A percentile compares a stretch with the other conserved stretches of the same genome.
These are phyloP conservation scores for Gossypium lobatum DNA, from an alignment of 441 rosid species.

Conservation along the genomic window DNA sequence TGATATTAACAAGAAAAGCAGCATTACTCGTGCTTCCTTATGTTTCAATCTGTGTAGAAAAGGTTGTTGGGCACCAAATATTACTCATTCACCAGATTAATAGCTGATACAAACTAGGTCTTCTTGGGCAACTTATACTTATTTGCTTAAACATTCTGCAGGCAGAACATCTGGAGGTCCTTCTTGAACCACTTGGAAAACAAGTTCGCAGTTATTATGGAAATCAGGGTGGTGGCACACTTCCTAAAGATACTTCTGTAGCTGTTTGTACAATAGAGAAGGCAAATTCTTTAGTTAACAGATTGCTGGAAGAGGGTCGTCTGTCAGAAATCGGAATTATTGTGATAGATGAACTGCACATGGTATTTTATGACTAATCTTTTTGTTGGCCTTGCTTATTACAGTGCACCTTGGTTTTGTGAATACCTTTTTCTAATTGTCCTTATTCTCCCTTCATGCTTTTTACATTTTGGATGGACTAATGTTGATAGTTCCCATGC, in stretches of 20 bases:
- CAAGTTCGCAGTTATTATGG: slow-evolving; percentile 93
- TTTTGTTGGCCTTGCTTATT: slow-evolving; percentile 4
- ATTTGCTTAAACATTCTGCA: slow-evolving; percentile 25
- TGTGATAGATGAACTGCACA: slow-evolving; percentile 97
- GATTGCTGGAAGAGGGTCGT: slow-evolving; percentile 94
- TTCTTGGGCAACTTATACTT: slow-evolving; percentile 8
- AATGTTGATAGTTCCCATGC: slow-evolving; percentile 18
- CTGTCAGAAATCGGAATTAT: slow-evolving; percentile 89
- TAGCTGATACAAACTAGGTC: slow-evolving; percentile 6
- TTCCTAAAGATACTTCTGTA: slow-evolving; percentile 92
- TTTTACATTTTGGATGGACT: slow-evolving; percentile 6
- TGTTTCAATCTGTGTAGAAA: slow-evolving; percentile 92
- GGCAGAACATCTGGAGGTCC: slow-evolving; percentile 94
- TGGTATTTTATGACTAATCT: slow-evolving; percentile 51
- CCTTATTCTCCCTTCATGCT: slow-evolving; percentile 12
- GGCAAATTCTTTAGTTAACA: slow-evolving; percentile 86
- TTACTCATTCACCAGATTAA: slow-evolving; percentile 15
- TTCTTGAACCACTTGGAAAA: slow-evolving; percentile 93
- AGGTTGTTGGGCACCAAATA: slow-evolving; percentile 38
- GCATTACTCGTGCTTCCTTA: slow-evolving; percentile 96
- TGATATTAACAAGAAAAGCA: slow-evolving; percentile 72
- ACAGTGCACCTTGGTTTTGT: neutral
- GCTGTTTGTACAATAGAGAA: slow-evolving; percentile 99
- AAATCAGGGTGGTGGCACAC: slow-evolving; percentile 95
- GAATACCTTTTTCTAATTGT: slow-evolving; percentile 16